A percentile compares a stretch with the other conserved stretches of the same genome.
Conservation (phyloP, 495 filamentous ascomycete species). For the Aspergillus sclerotioniger region DNA sequence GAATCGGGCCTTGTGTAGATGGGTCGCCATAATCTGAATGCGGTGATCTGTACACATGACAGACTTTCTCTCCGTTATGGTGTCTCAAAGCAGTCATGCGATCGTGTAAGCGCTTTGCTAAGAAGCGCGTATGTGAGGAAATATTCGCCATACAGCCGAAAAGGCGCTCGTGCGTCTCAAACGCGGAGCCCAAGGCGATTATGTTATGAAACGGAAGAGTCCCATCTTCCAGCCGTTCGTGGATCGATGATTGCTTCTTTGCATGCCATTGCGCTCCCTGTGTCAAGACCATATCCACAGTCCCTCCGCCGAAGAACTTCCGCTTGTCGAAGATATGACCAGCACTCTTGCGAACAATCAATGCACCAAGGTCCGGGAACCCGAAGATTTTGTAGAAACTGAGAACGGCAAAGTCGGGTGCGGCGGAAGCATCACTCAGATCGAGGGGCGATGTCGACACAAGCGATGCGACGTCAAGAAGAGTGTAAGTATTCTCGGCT, state of each 20-base stretch:
- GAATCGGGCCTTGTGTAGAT: constrained; percentile 66
- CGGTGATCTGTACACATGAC: constrained; percentile 59
- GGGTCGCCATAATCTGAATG: constrained; percentile 38
- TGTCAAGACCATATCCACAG: constrained; percentile 73
- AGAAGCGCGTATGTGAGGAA: constrained; percentile 68
- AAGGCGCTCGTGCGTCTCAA: constrained; percentile 65
- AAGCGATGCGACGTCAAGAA: constrained; percentile 89
- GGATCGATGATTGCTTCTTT: constrained; percentile 66
- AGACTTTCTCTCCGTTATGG: constrained; percentile 64
- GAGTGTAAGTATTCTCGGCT: constrained; percentile 52
- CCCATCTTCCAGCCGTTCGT: constrained; percentile 84
- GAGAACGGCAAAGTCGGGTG: constrained; percentile 84
- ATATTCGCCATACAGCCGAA: constrained; percentile 70
- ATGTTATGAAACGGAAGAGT: constrained; percentile 88
- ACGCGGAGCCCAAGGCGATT: constrained; percentile 70
- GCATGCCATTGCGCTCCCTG: constrained; percentile 60
- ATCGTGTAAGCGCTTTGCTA: constrained; percentile 58
- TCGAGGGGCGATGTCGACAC: constrained; percentile 76
- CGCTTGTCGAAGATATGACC: constrained; percentile 59
- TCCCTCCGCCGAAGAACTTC: constrained; percentile 91
- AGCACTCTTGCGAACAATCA: constrained; percentile 77
- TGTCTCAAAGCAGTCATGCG: constrained; percentile 62
- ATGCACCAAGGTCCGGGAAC: constrained; percentile 85
- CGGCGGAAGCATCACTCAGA: constrained; percentile 54
- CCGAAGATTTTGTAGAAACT: constrained; percentile 98